Conservation (phyloP, 345 rosid species). For the Zanthoxylum bungeanum region DNA sequence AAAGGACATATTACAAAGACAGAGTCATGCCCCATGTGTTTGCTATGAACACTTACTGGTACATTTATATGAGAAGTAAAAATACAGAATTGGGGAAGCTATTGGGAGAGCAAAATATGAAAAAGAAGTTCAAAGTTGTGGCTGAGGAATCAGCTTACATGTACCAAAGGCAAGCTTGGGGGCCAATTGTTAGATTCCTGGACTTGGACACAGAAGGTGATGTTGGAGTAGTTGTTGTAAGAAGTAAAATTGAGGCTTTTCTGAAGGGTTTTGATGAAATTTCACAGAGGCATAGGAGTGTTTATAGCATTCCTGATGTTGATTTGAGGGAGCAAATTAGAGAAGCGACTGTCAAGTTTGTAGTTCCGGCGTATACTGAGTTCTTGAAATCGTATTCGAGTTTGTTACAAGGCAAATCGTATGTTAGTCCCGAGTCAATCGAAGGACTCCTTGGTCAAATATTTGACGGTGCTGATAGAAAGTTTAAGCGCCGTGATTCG, state of each 20-base stretch:
- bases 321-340: conserved; percentile 55
- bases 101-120: conserved; percentile 48
- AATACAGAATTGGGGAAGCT: conserved; percentile 54
- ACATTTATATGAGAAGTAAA: conserved; percentile 57
- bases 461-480: conserved; percentile 30
- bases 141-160: conserved; percentile 64
- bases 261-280: conserved; percentile 43
- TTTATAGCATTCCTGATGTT: conserved; percentile 37
- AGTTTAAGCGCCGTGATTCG: conserved; percentile 31
- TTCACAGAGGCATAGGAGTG: conserved; percentile 28
- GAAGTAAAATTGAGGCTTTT: conserved; percentile 42
- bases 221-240: conserved; percentile 3
- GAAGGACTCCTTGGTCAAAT: conserved; percentile 24
- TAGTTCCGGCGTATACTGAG: conserved; percentile 41
- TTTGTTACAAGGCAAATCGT: conserved; percentile 20
- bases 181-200: conserved; percentile 38
- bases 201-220: conserved; percentile 22
- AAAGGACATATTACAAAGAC: conserved; percentile 45
- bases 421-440: conserved; percentile 30
- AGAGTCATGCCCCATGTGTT: conserved; percentile 40
- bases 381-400: conserved; percentile 27
- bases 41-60: conserved; percentile 66
- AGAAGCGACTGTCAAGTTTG: conserved; percentile 40
- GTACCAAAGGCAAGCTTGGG: conserved; percentile 57
- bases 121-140: conserved; percentile 35